phyloP scores from a whole-genome alignment of 495 filamentous ascomycete species.

The Talaromyces wortmannii region DNA sequence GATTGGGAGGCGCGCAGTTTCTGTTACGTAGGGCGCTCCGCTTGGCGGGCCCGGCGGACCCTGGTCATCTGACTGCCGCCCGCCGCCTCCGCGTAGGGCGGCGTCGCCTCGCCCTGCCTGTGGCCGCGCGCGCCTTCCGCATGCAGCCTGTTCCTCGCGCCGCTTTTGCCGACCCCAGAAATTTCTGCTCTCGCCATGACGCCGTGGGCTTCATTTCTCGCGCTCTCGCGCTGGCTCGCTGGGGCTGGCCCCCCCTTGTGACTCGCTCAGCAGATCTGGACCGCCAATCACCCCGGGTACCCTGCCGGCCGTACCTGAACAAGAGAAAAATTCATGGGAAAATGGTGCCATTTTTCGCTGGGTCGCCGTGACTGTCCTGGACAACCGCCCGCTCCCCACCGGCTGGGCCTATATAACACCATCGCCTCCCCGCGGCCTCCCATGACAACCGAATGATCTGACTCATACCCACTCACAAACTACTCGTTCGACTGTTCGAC shows the following conservation, averaged over 20 bases:
- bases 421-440: constrained; percentile 6
- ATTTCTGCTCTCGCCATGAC: no score
- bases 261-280: not conserved
- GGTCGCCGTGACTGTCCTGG: no score
- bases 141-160: not conserved
- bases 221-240: not conserved
- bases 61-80: constrained; percentile 23
- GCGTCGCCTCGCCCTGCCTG: not conserved
- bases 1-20: constrained; percentile 17
- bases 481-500: constrained; percentile 2
- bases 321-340: not conserved
- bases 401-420: constrained; percentile 8
- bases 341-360: constrained; percentile 3
- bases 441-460: not conserved
- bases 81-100: not conserved
- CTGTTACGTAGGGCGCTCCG: constrained; percentile 31
- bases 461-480: not conserved
- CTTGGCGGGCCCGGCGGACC: not conserved
- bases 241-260: not conserved
- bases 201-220: no score
- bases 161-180: not conserved
- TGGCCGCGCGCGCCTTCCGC: no score
- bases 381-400: not conserved
- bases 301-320: constrained; percentile 1
- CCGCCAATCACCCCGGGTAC: not conserved